phyloP scores from a whole-genome alignment of 75 land plant species.

The Pinus tabuliformis region DNA sequence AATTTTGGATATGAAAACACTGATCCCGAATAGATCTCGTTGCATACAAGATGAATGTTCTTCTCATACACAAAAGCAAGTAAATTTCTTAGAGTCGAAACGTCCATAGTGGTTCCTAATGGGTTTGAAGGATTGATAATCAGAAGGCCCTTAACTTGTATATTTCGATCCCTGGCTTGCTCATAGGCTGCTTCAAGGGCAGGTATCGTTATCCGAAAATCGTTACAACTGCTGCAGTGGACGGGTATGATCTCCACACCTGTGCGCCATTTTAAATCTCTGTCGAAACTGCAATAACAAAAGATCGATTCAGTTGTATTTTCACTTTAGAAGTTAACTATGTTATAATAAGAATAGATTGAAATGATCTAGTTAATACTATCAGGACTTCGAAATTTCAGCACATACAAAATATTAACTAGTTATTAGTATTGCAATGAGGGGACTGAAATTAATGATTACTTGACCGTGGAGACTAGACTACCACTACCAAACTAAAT shows the following conservation, averaged over 20 bases:
- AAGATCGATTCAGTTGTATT: neutral
- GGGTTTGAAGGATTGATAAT: constrained; percentile 55
- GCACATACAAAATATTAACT: no score
- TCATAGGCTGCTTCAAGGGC: constrained; percentile 58
- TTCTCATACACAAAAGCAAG: constrained; percentile 31
- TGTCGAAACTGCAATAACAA: constrained; percentile 33
- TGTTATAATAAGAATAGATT: no score
- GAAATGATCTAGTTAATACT: no score
- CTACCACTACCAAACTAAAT: no score
- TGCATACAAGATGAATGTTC: constrained; percentile 61
- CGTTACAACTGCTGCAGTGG: constrained; percentile 23
- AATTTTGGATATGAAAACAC: constrained; percentile 32
- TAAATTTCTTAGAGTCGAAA: constrained; percentile 19
- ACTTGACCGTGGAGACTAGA: no score
- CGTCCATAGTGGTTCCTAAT: constrained; percentile 28
- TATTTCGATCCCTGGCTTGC: constrained; percentile 21
- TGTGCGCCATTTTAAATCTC: constrained; percentile 46
- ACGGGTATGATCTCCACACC: constrained; percentile 45
- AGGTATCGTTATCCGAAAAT: constrained; percentile 38
- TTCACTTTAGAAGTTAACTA: no score
- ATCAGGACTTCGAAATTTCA: no score
- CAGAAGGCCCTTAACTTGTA: constrained; percentile 35
- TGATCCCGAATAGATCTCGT: constrained; percentile 74
- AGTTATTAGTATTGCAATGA: no score
- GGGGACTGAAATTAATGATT: no score